Base-by-base conservation (phyloP, 345 rosid species). In the Eucalyptus dawsonii region DNA sequence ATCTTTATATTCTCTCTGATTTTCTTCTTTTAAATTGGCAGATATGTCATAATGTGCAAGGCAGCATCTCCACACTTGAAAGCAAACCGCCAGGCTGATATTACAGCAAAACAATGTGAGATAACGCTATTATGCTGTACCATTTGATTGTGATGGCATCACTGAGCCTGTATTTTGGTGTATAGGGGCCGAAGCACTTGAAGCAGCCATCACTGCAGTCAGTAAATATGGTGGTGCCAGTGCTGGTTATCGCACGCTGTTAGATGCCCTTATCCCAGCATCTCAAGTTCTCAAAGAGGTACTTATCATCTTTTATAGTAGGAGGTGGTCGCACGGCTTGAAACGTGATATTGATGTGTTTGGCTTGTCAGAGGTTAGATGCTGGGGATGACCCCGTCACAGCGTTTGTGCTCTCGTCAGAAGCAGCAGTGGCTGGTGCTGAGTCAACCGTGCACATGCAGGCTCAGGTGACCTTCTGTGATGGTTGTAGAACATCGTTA, bases 181-280 rank as follows among this genome's bases (percentile, higher is more conserved):
- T 54, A 11, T 34, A 97, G 99, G 99, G 99, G 93, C 94, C 54
- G 95, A 94, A 93, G 96, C 98, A 88, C 94, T 97, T 86, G 95
- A 96, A 93, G 95, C 98, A 93, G 91, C 99, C 88, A 95, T 96
- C 88, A 87, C 95, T 88, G 97, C 98, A 6, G 96, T 97, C 81
- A 97, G 99, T 92, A 97, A 94, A 91, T 97, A 97, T 81, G 98
- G 99, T 25, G 99, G 99, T 51, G 99, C 99, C 87, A 89, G 90
- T 91, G 99, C 98, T 89, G 99, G 99, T 80, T 95, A 91, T 91
- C 97, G 99, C 54, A 97, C 99, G 3, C 80, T 97, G 93, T 92
- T 97, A 91, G 99, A 97, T 93, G 99, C 99, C 17, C 96, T 97
- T 88, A 97, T 97, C 92, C 99, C 99, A 29, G 99, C 99, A 58